Evolutionary conservation across 208 protist species (phyloP).

Genomic region (Crithidia acanthocephali): DNA sequence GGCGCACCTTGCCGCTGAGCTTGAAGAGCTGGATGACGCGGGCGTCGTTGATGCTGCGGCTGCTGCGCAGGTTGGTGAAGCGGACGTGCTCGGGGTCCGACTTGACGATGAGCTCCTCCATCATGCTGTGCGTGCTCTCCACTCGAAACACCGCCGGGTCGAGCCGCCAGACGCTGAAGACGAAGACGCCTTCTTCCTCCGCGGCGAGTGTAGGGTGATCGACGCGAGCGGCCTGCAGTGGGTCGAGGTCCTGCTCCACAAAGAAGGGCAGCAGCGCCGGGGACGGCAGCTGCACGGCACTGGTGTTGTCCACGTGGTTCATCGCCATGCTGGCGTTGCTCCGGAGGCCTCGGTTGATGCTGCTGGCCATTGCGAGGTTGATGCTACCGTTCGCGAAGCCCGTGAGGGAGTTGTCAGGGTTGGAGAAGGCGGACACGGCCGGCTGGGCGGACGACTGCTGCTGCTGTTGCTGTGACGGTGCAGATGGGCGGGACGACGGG

Average conservation of each 20-base stretch:
- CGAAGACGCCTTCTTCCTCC: slow-evolving; percentile 85
- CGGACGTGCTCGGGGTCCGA: slow-evolving; percentile 91
- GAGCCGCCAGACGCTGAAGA: slow-evolving; percentile 85
- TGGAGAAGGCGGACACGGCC: neutral
- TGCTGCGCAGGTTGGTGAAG: slow-evolving; percentile 84
- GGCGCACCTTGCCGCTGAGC: slow-evolving; percentile 90
- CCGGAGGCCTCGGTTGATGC: neutral
- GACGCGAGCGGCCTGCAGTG: slow-evolving; percentile 52
- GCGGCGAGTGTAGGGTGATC: slow-evolving; percentile 80
- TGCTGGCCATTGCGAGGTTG: slow-evolving; percentile 2
- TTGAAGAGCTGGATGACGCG: slow-evolving; percentile 90
- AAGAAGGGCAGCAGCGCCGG: slow-evolving; percentile 31
- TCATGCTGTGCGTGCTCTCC: slow-evolving; percentile 82
- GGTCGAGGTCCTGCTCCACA: slow-evolving; percentile 48
- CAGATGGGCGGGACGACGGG: neutral
- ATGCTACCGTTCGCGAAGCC: neutral
- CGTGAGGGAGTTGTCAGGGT: slow-evolving; percentile 1
- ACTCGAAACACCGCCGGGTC: slow-evolving; percentile 89
- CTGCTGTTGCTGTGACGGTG: neutral
- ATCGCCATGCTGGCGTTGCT: slow-evolving; percentile 3
- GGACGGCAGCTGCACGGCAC: slow-evolving; percentile 14
- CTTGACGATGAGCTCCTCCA: slow-evolving; percentile 92
- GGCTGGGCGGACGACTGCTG: neutral
- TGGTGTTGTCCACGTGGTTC: neutral
- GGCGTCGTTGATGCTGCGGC: slow-evolving; percentile 80